phyloP scores from a whole-genome alignment of 2,329 filamentous ascomycete genomes.

The Ascomycota sp. region DNA sequence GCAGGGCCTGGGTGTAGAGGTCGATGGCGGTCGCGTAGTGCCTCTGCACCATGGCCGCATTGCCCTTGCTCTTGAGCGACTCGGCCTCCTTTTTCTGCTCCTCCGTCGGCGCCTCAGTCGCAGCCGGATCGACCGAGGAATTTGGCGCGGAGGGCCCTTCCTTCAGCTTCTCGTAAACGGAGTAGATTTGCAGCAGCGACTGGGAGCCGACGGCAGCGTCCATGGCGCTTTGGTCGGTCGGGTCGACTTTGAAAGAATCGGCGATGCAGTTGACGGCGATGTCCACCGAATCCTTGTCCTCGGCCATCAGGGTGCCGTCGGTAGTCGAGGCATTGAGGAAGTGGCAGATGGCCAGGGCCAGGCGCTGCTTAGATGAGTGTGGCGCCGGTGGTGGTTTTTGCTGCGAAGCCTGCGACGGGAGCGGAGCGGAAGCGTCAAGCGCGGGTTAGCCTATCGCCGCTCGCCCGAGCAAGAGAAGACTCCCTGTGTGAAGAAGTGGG shows the following conservation, averaged over 20 bases:
- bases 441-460: too few species aligned
- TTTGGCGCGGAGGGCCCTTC: conserved; percentile 7
- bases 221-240: conserved; percentile 52
- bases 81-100: conserved; percentile 66
- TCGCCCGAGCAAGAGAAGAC: too few species aligned
- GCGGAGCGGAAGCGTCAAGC: too few species aligned
- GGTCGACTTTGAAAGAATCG: conserved; percentile 88
- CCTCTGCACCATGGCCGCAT: conserved; percentile 86
- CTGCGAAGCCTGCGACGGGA: conserved; percentile 14
- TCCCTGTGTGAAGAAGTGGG: too few species aligned
- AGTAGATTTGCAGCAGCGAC: conserved; percentile 78
- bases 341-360: conserved; percentile 92
- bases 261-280: conserved; percentile 86
- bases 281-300: conserved; percentile 86
- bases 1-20: conserved; percentile 72
- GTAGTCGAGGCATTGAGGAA: conserved; percentile 70
- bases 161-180: conserved; percentile 90
- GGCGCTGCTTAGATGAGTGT: conserved; percentile 46
- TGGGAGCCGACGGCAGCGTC: conserved; percentile 65
- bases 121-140: conserved; percentile 4
- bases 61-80: conserved; percentile 72
- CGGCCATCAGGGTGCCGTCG: conserved; percentile 71
- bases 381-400: conserved; percentile 7
- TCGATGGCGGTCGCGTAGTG: conserved; percentile 71
- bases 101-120: conserved; percentile 16